phyloP scores from a whole-genome alignment of 257 asterid genomes.

The Galeopsis tetrahit region DNA sequence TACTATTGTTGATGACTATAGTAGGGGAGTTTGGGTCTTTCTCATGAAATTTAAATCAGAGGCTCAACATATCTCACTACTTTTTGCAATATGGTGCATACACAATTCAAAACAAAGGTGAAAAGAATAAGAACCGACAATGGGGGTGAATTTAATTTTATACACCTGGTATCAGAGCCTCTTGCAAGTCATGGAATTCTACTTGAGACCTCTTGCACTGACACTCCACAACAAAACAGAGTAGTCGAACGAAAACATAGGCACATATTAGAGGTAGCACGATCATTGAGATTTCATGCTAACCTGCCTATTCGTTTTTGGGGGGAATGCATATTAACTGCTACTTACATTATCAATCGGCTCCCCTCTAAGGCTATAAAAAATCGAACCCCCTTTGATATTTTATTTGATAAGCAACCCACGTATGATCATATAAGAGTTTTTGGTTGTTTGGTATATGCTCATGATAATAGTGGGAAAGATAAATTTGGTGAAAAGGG shows the following conservation, averaged over 20 bases:
- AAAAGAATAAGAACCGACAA: neutral
- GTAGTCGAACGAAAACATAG: neutral
- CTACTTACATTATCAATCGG: neutral
- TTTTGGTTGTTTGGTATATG: neutral
- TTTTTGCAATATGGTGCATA: neutral
- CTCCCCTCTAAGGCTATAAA: neutral
- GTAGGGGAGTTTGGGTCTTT: neutral
- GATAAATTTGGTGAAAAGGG: neutral
- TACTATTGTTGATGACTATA: neutral
- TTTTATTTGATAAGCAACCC: neutral
- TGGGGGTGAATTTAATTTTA: neutral
- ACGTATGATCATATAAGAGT: neutral
- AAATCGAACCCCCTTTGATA: neutral
- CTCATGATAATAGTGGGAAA: neutral
- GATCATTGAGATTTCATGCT: neutral
- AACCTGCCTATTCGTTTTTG: neutral
- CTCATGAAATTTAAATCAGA: neutral
- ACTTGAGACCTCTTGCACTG: neutral
- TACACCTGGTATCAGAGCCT: too few species aligned
- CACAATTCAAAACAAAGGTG: neutral
- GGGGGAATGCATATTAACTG: neutral
- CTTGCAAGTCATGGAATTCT: neutral
- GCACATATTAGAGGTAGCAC: neutral
- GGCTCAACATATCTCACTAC: neutral
- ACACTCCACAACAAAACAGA: slow-evolving; percentile 11